phyloP scores from a whole-genome alignment of 2,329 filamentous ascomycete genomes.

The Trichophyton verrucosum region DNA sequence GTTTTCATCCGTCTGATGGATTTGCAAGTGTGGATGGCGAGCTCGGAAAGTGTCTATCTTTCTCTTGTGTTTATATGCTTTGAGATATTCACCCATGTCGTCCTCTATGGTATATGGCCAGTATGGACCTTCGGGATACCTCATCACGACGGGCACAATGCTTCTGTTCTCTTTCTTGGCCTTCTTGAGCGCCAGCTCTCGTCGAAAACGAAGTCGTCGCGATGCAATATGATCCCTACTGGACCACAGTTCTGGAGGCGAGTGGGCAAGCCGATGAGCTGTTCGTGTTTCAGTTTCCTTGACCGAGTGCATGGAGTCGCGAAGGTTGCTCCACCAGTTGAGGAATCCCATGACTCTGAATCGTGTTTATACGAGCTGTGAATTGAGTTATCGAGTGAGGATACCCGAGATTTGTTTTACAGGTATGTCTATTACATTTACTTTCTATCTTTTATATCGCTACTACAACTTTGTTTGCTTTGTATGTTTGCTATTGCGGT shows the following conservation, averaged over 20 bases:
- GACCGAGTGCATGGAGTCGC: slow-evolving; percentile 8
- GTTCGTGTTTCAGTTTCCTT: slow-evolving; percentile 6
- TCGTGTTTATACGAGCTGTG: not conserved
- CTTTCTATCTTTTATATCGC: not conserved
- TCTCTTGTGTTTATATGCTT: not conserved
- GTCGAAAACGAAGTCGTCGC: slow-evolving; percentile 10
- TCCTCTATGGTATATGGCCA: slow-evolving; percentile 9
- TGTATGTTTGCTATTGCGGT: not conserved
- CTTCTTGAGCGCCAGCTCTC: slow-evolving; percentile 1
- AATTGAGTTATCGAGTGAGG: not conserved
- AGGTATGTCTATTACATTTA: not conserved
- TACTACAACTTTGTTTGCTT: not conserved
- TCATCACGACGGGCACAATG: not conserved
- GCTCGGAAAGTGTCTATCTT: not conserved
- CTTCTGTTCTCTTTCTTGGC: not conserved
- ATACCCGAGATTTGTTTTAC: not conserved
- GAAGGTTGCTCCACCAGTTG: slow-evolving; percentile 9
- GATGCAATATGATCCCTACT: slow-evolving; percentile 11
- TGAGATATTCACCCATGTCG: not conserved
- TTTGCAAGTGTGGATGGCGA: not conserved
- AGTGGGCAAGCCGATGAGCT: slow-evolving; percentile 5
- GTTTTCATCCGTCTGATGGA: not conserved
- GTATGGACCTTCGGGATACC: slow-evolving; percentile 10
- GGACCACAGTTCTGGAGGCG: slow-evolving; percentile 13
- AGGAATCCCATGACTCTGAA: not conserved